phyloP scores from a whole-genome alignment of 306 rosid species.

The Cucurbita ficifolia region DNA sequence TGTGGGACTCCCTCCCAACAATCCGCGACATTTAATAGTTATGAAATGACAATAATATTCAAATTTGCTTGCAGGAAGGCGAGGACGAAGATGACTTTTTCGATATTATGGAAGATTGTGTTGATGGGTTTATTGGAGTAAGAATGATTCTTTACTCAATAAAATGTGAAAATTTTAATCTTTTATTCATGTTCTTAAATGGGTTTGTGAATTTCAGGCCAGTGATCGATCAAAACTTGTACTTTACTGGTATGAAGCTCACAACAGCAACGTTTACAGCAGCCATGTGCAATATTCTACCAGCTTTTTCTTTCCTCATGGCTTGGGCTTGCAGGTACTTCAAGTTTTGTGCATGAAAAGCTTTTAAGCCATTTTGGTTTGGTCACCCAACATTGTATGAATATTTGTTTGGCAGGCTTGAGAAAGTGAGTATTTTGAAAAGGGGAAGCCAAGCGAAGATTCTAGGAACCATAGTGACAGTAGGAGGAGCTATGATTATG shows the following conservation, averaged over 20 bases:
- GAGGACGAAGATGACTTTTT: conserved; percentile 33
- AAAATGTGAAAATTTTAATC: no score
- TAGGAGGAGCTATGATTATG: conserved; percentile 19
- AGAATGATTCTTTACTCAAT: not conserved
- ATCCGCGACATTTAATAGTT: no score
- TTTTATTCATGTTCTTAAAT: not conserved
- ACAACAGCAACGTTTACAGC: conserved; percentile 22
- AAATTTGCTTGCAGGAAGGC: conserved; percentile 15
- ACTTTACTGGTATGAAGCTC: conserved; percentile 8
- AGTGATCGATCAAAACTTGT: conserved; percentile 16
- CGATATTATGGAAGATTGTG: conserved; percentile 20
- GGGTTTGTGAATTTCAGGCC: conserved; percentile 11
- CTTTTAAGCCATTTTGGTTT: no score
- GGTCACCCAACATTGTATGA: not conserved
- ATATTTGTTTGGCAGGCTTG: conserved; percentile 23
- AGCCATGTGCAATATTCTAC: conserved; percentile 22
- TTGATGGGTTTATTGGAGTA: conserved; percentile 26
- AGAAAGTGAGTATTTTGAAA: conserved; percentile 26
- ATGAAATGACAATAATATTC: no score
- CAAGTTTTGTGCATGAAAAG: no score
- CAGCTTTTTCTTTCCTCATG: conserved; percentile 20
- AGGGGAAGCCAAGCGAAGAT: conserved; percentile 27
- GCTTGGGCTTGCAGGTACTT: conserved; percentile 22
- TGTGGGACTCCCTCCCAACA: no score
- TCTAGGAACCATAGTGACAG: conserved; percentile 13